Percentiles rank a stretch among this genome's conserved stretches.
phyloP scores from a whole-genome alignment of 2,329 filamentous ascomycete genomes.

The Ophiostoma ips region DNA sequence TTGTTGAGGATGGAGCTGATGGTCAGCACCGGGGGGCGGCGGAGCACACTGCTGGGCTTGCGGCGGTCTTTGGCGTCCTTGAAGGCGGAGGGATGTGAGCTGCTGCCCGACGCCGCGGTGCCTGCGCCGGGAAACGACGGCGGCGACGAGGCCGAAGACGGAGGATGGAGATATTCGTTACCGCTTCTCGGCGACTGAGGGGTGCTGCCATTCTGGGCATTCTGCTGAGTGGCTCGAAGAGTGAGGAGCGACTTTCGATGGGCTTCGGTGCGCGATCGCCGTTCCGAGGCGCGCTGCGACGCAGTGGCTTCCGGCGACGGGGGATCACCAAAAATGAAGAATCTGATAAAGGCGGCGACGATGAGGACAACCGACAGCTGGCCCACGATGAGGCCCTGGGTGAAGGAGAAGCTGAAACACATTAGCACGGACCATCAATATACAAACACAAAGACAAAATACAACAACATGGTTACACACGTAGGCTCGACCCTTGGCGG shows the following conservation, averaged over 20 bases:
- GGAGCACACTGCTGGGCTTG: conserved; percentile 58
- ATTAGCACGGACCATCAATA: not conserved
- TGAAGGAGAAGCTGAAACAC: conserved; percentile 64
- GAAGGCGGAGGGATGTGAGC: conserved; percentile 28
- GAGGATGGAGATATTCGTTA: conserved; percentile 13
- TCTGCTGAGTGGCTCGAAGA: conserved; percentile 32
- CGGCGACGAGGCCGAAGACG: not conserved
- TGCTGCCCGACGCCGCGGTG: not conserved
- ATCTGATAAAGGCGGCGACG: conserved; percentile 92
- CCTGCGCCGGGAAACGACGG: not conserved
- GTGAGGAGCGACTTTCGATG: conserved; percentile 63
- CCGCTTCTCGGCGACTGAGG: not conserved
- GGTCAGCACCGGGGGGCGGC: conserved; percentile 60
- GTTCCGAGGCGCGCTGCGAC: conserved; percentile 58
- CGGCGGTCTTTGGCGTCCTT: conserved; percentile 29
- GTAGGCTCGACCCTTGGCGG: conserved; percentile 30
- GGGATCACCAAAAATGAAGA: conserved; percentile 97
- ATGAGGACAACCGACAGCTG: conserved; percentile 86
- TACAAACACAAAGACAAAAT: conserved; percentile 20
- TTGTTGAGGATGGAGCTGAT: conserved; percentile 92
- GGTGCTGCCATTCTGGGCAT: conserved; percentile 15
- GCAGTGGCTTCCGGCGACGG: conserved; percentile 72
- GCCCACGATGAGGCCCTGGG: conserved; percentile 81
- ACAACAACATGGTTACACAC: conserved; percentile 17
- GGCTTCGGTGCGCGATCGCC: conserved; percentile 57